Conservation (phyloP, 1,284 basidiomycete species). For the Rhodotorula sp. region DNA sequence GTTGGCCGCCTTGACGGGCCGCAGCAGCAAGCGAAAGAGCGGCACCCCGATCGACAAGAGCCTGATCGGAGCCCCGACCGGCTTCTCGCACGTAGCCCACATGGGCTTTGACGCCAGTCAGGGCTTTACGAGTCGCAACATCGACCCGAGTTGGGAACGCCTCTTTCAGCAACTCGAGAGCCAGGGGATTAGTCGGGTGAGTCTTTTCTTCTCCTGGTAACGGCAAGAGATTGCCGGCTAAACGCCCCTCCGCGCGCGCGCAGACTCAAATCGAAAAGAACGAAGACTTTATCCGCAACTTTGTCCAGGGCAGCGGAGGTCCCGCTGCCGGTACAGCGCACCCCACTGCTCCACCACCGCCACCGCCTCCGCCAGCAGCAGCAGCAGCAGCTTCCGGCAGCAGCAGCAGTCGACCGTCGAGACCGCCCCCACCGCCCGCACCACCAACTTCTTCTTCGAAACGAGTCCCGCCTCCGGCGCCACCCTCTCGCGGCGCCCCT, state of each 20-base stretch:
- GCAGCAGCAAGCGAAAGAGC: slow-evolving; percentile 57
- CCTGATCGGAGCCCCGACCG: slow-evolving; percentile 77
- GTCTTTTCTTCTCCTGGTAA: background rate
- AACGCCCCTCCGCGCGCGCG: too few relatives aligned
- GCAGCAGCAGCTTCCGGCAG: background rate
- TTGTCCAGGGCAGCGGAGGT: slow-evolving; percentile 40
- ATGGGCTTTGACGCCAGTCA: slow-evolving; percentile 89
- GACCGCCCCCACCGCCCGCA: slow-evolving; percentile 13
- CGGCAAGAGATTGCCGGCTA: too few relatives aligned
- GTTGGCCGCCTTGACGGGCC: background rate
- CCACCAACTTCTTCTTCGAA: slow-evolving; percentile 16
- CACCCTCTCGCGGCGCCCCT: slow-evolving; percentile 18
- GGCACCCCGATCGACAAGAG: slow-evolving; percentile 82
- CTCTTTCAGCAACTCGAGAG: slow-evolving; percentile 70
- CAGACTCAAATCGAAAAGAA: slow-evolving; percentile 41
- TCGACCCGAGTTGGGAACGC: slow-evolving; percentile 89
- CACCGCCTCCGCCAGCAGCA: slow-evolving; percentile 2
- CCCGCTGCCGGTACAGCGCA: slow-evolving; percentile 15
- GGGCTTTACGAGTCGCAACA: slow-evolving; percentile 80
- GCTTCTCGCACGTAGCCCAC: slow-evolving; percentile 86
- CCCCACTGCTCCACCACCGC: background rate
- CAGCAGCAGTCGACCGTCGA: background rate
- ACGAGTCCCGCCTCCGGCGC: slow-evolving; percentile 32
- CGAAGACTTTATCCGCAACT: slow-evolving; percentile 41
- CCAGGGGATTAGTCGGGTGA: slow-evolving; percentile 62